Evolutionary conservation across 2,329 filamentous ascomycete genomes (phyloP).

Genomic region (Fusarium sp.): DNA sequence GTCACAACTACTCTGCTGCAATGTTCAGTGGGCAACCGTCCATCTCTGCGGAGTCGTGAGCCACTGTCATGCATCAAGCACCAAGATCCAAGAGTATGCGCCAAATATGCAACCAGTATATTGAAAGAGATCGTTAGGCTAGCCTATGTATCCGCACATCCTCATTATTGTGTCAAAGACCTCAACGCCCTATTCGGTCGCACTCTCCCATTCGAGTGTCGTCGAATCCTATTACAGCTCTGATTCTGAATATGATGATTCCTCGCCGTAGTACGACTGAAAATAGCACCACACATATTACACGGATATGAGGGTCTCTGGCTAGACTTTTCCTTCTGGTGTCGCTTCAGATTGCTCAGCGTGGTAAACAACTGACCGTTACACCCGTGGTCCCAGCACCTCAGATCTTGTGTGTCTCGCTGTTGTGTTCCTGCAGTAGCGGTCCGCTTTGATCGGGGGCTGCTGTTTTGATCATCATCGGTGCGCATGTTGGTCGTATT

Average conservation of each 20-base stretch:
- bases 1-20: background rate
- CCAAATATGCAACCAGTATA: background rate
- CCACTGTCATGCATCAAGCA: background rate
- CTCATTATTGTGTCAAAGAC: background rate
- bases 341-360: constrained; percentile 7
- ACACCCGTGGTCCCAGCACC: constrained; percentile 13
- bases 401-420: background rate
- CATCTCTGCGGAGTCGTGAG: background rate
- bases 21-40: background rate
- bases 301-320: background rate
- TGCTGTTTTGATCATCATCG: background rate
- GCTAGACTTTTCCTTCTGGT: background rate
- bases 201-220: constrained; percentile 4
- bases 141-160: background rate
- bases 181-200: background rate
- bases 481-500: background rate
- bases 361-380: constrained; percentile 8
- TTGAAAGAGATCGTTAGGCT: background rate
- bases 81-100: background rate
- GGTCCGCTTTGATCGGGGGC: background rate
- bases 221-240: constrained; percentile 4
- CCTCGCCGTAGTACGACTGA: constrained; percentile 4
- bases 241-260: constrained; percentile 7
- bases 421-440: background rate
- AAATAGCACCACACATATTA: constrained; percentile 1